phyloP scores from a whole-genome alignment of 2,329 filamentous ascomycete species.

The Ceratocystis cacaofunesta region DNA sequence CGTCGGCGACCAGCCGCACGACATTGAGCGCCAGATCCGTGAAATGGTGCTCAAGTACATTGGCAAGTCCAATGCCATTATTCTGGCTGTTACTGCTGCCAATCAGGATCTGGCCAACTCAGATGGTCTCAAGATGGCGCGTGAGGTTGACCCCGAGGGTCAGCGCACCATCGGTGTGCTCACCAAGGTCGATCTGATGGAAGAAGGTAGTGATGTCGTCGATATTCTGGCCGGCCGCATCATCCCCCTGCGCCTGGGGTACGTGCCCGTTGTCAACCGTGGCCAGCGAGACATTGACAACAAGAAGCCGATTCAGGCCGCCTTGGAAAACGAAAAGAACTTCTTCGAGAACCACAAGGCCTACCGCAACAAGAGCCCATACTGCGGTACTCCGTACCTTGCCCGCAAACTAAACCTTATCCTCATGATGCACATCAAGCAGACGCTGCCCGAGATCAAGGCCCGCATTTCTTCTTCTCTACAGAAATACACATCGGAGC shows the following conservation, averaged over 20 bases:
- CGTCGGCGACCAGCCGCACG: conserved; percentile 86
- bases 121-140: conserved; percentile 86
- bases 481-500: conserved; percentile 76
- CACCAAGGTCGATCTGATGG: conserved; percentile 98
- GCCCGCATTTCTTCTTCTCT: conserved; percentile 86
- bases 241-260: conserved; percentile 85
- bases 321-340: conserved; percentile 83
- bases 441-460: conserved; percentile 97
- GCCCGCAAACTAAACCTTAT: conserved; percentile 96
- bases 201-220: conserved; percentile 93
- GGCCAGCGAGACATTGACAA: conserved; percentile 98
- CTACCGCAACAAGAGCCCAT: conserved; percentile 95
- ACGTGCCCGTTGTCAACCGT: conserved; percentile 94
- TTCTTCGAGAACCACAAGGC: conserved; percentile 99
- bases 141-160: conserved; percentile 93
- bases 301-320: conserved; percentile 82
- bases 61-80: conserved; percentile 94
- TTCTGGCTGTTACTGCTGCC: conserved; percentile 86
- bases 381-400: conserved; percentile 94
- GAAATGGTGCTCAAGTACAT: conserved; percentile 99
- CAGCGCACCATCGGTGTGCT: conserved; percentile 96
- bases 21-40: conserved; percentile 91
- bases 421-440: conserved; percentile 99
- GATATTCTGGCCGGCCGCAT: conserved; percentile 96
- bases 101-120: conserved; percentile 99